A percentile compares a stretch with the other conserved stretches of the same genome.
Evolutionary conservation across 2,329 filamentous ascomycete species (phyloP).

Genomic region (Triangularia setosa): DNA sequence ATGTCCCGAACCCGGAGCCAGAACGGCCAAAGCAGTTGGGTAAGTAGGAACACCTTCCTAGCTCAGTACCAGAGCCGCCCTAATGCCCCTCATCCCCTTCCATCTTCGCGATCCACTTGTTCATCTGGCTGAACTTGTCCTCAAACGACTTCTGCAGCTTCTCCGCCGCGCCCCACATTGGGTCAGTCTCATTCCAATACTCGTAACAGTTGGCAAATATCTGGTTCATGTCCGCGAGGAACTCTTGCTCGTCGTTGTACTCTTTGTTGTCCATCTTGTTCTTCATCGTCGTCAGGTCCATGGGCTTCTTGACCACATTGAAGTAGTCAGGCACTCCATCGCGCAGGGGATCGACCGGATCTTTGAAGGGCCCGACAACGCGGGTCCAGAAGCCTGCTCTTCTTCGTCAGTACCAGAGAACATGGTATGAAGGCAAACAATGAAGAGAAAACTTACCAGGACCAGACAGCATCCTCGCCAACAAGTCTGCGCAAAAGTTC

Average conservation of each 20-base stretch:
- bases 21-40: neutral
- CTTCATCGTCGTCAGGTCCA: slow-evolving; percentile 60
- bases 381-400: slow-evolving; percentile 59
- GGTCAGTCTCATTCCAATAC: slow-evolving; percentile 56
- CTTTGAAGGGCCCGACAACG: slow-evolving; percentile 58
- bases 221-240: slow-evolving; percentile 54
- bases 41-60: neutral
- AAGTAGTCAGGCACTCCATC: slow-evolving; percentile 61
- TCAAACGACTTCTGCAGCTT: slow-evolving; percentile 52
- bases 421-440: neutral
- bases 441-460: slow-evolving; percentile 42
- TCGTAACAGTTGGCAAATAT: slow-evolving; percentile 62
- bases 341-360: slow-evolving; percentile 51
- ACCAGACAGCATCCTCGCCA: slow-evolving; percentile 58
- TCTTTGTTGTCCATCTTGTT: slow-evolving; percentile 52
- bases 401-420: neutral
- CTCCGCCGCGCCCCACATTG: slow-evolving; percentile 53
- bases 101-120: slow-evolving; percentile 57
- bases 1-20: neutral
- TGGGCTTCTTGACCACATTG: slow-evolving; percentile 56
- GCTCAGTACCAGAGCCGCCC: neutral
- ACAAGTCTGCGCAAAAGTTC: slow-evolving; percentile 54
- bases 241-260: slow-evolving; percentile 52
- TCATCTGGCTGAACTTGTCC: slow-evolving; percentile 50
- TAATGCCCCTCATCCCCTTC: slow-evolving; percentile 38